Evolutionary conservation across 2,329 filamentous ascomycete genomes (phyloP).

Genomic region (Rachicladosporium sp.): DNA sequence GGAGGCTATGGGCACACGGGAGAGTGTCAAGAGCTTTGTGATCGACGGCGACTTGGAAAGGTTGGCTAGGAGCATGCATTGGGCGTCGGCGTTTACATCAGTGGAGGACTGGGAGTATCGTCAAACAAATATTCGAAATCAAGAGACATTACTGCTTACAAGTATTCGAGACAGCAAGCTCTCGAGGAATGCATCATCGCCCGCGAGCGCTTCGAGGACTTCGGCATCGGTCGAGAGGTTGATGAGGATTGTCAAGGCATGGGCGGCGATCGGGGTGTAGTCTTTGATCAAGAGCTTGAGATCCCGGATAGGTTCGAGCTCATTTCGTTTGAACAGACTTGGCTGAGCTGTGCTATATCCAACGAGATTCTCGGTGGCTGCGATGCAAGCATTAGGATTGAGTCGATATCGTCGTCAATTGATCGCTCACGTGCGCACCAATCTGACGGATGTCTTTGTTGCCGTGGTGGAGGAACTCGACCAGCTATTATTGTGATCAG

Average conservation of each 20-base stretch:
- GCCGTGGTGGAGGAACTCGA: slow-evolving; percentile 84
- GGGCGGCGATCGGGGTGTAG: slow-evolving; percentile 83
- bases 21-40: slow-evolving; percentile 54
- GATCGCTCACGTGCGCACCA: slow-evolving; percentile 34
- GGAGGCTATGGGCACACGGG: slow-evolving; percentile 55
- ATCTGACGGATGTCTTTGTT: slow-evolving; percentile 82
- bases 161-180: slow-evolving; percentile 60
- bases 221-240: slow-evolving; percentile 71
- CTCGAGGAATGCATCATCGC: slow-evolving; percentile 72
- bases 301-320: slow-evolving; percentile 69
- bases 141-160: slow-evolving; percentile 45
- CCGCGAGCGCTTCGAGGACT: slow-evolving; percentile 58
- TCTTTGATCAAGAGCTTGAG: slow-evolving; percentile 79
- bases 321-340: slow-evolving; percentile 68
- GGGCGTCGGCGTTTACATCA: slow-evolving; percentile 70
- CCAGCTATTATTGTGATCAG: slow-evolving; percentile 45
- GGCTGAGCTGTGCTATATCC: slow-evolving; percentile 69
- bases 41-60: slow-evolving; percentile 68
- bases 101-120: slow-evolving; percentile 44
- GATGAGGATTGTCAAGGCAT: slow-evolving; percentile 81
- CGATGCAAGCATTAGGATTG: slow-evolving; percentile 9
- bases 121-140: slow-evolving; percentile 1
- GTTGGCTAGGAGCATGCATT: slow-evolving; percentile 89
- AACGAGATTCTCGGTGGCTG: slow-evolving; percentile 74
- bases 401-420: background rate